These are phyloP conservation scores for Starmerella powellii DNA, from an alignment of 805 yeast species.

Conservation along the genomic window DNA sequence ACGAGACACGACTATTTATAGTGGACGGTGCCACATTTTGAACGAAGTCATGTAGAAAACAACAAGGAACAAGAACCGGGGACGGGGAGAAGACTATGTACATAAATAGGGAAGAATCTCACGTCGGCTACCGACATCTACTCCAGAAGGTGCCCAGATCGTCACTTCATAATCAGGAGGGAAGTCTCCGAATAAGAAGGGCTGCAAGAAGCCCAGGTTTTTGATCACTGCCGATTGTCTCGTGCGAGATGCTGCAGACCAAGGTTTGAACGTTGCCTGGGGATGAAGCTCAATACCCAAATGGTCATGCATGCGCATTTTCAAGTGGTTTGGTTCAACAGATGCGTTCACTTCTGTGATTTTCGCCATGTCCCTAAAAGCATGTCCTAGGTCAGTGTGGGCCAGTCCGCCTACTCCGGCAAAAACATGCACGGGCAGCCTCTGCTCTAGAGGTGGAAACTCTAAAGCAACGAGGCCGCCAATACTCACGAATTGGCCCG, in stretches of 20 bases:
- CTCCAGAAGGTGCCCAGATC: constrained; percentile 23
- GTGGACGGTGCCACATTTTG: constrained; percentile 60
- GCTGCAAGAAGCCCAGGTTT: constrained; percentile 28
- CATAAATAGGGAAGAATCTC: constrained; percentile 19
- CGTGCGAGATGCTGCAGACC: constrained; percentile 18
- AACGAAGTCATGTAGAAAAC: neutral
- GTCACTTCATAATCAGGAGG: constrained; percentile 22
- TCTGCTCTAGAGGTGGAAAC: constrained; percentile 17
- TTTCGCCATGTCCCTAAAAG: constrained; percentile 21
- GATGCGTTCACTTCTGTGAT: constrained; percentile 15
- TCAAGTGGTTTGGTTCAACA: constrained; percentile 16
- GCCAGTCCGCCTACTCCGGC: constrained; percentile 22
- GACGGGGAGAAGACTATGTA: too few species aligned
- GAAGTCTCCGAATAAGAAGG: constrained; percentile 25
- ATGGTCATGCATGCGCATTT: constrained; percentile 22
- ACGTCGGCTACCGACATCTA: constrained; percentile 22
- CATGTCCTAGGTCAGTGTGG: constrained; percentile 17
- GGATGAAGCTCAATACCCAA: constrained; percentile 6
- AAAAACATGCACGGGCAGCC: constrained; percentile 25
- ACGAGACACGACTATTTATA: constrained; percentile 59
- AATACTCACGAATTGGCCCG: constrained; percentile 28
- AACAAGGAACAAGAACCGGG: neutral
- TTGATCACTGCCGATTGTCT: constrained; percentile 23
- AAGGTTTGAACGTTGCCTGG: constrained; percentile 3
- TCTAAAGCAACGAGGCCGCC: constrained; percentile 29